A percentile compares a stretch with the other conserved stretches of the same genome.
Evolutionary conservation across 768 basidiomycete genomes (phyloP).

Genomic region (Podaxis sp.): DNA sequence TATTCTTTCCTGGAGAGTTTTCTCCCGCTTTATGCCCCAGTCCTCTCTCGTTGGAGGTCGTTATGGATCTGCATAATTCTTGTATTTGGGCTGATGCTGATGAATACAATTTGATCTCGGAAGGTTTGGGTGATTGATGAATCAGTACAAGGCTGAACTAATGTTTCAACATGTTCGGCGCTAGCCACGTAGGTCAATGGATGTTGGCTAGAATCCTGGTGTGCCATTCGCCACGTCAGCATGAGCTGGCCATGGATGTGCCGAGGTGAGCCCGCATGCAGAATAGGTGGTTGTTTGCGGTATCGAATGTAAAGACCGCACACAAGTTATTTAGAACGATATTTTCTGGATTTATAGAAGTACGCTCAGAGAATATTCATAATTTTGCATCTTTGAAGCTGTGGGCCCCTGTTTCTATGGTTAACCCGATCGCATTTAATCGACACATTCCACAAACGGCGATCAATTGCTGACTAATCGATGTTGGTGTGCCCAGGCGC

Average conservation of each 20-base stretch:
- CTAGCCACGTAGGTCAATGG: too few relatives aligned
- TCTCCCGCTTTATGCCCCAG: neutral
- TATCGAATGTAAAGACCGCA: neutral
- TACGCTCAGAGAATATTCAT: too few relatives aligned
- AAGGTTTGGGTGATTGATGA: neutral
- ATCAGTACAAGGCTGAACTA: neutral
- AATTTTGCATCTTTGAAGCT: too few relatives aligned
- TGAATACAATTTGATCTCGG: neutral
- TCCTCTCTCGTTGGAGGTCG: neutral
- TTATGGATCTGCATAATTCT: slow-evolving; percentile 15
- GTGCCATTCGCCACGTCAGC: neutral
- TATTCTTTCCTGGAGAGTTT: neutral
- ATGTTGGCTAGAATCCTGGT: too few relatives aligned
- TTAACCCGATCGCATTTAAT: neutral
- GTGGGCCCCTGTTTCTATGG: too few relatives aligned
- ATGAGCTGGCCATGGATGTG: neutral
- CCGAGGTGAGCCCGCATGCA: neutral
- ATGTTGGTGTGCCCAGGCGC: slow-evolving; percentile 3
- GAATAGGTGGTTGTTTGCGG: neutral
- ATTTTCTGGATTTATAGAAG: too few relatives aligned
- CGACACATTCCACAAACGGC: neutral
- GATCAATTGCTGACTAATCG: slow-evolving; percentile 5
- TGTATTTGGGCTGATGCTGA: slow-evolving; percentile 11
- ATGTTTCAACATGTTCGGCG: too few relatives aligned
- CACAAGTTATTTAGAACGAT: neutral